These are phyloP conservation scores for Phytophthora aleatoria DNA, from an alignment of 352 stramenopile species.

Conservation along the genomic window DNA sequence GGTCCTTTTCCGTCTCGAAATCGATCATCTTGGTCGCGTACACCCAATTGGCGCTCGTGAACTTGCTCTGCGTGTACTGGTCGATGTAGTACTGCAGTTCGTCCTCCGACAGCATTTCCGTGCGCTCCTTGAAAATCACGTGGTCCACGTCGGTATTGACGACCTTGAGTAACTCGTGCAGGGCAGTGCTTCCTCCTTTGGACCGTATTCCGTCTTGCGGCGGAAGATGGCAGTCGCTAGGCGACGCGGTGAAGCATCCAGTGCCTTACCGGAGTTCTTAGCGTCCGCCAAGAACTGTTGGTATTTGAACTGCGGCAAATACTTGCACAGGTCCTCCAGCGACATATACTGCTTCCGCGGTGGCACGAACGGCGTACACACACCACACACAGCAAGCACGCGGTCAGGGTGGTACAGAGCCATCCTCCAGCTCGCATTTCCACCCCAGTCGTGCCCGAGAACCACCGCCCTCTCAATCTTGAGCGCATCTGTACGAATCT, in stretches of 20 bases:
- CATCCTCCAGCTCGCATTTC: constrained; percentile 50
- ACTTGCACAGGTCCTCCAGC: constrained; percentile 36
- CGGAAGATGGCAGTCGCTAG: constrained; percentile 47
- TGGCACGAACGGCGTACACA: constrained; percentile 64
- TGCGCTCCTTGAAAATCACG: constrained; percentile 38
- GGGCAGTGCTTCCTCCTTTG: constrained; percentile 26
- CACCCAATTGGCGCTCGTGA: constrained; percentile 39
- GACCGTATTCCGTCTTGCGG: constrained; percentile 22
- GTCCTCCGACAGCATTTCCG: constrained; percentile 41
- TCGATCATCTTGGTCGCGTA: constrained; percentile 50
- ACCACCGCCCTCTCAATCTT: constrained; percentile 53
- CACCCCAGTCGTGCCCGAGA: constrained; percentile 69
- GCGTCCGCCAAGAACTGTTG: constrained; percentile 43
- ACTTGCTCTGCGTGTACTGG: constrained; percentile 44
- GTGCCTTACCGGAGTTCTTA: constrained; percentile 29
- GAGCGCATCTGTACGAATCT: constrained; percentile 39
- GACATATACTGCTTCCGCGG: constrained; percentile 39
- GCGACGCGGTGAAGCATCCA: constrained; percentile 36
- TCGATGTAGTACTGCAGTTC: constrained; percentile 53
- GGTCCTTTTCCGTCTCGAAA: constrained; percentile 46
- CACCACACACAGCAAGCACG: constrained; percentile 51
- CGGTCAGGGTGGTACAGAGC: constrained; percentile 60
- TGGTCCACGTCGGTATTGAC: constrained; percentile 34
- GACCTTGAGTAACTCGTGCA: constrained; percentile 33
- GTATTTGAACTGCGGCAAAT: constrained; percentile 46